Evolutionary conservation across 2,329 filamentous ascomycete genomes (phyloP).

Genomic region (Chrysosporium queenslandicum): DNA sequence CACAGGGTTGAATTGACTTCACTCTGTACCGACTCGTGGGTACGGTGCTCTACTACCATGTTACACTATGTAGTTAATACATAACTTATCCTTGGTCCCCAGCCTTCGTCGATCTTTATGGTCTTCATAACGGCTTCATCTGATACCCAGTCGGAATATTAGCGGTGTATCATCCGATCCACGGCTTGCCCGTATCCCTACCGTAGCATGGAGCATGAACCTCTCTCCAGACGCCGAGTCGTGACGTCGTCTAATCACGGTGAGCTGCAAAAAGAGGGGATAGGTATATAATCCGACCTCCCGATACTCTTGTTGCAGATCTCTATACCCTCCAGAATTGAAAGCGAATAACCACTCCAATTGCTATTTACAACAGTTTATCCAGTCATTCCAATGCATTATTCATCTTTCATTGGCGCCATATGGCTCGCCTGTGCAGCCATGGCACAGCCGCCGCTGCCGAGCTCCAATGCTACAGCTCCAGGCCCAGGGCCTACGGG

Average conservation of each 20-base stretch:
- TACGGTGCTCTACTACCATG: not conserved
- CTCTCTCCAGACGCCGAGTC: not conserved
- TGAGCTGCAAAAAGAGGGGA: not conserved
- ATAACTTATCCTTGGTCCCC: not conserved
- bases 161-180: not conserved
- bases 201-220: not conserved
- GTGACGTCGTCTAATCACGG: conserved; percentile 6
- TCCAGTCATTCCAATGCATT: not conserved
- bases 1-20: not conserved
- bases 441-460: not conserved
- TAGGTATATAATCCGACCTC: conserved; percentile 6
- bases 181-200: not conserved
- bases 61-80: not conserved
- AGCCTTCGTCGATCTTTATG: not conserved
- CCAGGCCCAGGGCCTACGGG: not conserved
- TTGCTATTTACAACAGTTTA: not conserved
- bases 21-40: not conserved
- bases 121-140: not conserved
- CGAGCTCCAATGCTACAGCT: conserved; percentile 1
- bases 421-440: not conserved
- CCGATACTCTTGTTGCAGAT: not conserved
- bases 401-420: not conserved
- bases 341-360: not conserved
- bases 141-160: not conserved
- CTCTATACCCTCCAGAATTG: no score